These are phyloP conservation scores for Aspergillus floridensis DNA, from an alignment of 2,329 filamentous ascomycete genomes.

Conservation along the genomic window DNA sequence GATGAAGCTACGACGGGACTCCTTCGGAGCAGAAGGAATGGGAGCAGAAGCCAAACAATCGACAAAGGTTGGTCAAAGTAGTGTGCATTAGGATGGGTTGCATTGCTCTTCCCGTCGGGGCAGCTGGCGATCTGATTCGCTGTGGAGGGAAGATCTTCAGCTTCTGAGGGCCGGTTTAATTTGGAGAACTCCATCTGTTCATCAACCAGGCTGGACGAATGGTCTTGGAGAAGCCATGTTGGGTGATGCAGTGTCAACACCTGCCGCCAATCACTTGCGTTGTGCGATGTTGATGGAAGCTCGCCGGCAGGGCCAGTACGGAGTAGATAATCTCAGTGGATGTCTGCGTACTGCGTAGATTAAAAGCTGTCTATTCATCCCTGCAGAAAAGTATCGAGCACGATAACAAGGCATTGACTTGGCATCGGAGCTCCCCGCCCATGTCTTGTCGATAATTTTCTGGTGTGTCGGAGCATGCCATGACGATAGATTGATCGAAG, in stretches of 20 bases:
- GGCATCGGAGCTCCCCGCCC: neutral
- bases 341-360: neutral
- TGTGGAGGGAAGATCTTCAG: neutral
- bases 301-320: neutral
- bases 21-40: constrained; percentile 6
- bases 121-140: neutral
- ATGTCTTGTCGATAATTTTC: neutral
- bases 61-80: neutral
- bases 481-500: neutral
- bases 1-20: constrained; percentile 15
- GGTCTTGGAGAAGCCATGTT: neutral
- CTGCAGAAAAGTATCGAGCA: neutral
- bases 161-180: neutral
- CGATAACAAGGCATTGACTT: neutral
- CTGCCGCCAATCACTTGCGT: neutral
- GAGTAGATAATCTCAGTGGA: neutral
- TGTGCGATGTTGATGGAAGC: neutral
- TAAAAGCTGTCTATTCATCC: neutral
- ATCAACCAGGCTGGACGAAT: neutral
- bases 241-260: neutral
- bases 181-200: neutral
- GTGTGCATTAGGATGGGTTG: constrained; percentile 18
- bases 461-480: neutral
- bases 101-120: constrained; percentile 10
- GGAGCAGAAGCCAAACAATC: neutral